Base-by-base conservation (phyloP, 2,329 filamentous ascomycete genomes). In the Penicillium fuscoglaucum region DNA sequence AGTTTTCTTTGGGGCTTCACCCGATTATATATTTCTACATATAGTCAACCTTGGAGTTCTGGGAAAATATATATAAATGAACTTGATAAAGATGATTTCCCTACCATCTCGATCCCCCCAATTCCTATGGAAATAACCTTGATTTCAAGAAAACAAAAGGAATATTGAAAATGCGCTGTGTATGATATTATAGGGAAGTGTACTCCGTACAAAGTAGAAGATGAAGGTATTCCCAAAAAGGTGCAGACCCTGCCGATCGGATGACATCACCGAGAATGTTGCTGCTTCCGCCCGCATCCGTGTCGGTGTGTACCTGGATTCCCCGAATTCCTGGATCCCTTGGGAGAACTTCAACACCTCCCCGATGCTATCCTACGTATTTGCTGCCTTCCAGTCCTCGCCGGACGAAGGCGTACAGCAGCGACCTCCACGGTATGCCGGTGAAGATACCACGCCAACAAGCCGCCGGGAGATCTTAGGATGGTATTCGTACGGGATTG, bases 401-500 rank as follows among this genome's bases (percentile, higher is more conserved):
- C 37, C 66, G 37, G 48, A 59, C 7, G 66, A 65, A 47, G 67
- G 59, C 29, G 57, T 60, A 52, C 67, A 61, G 41, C 66, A 67
- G 41, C 70, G 72, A 44, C 64, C 70, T 24, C 79, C 84, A 57
- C 82, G 84, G 55, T 96, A 96, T 74, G 80, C 81, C 9, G 91
- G 90, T 64, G 91, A 96, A 72, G 93, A 97, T 74, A 90, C 87
- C n/a, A 84, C 91, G 21, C 84, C 89, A 58, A 96, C 93, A 9
- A 93, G 88, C 72, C 77, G 76, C 63, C 91, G 89, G 72, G 93
- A 97, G 82, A 83, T 96, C 58, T 80, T 85, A 43, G 93, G 92
- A 67, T 97, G 93, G 90, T 97, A 96, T 75, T 87, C 88, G 70
- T 96, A 97, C 75, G 90, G 89, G 26, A 96, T 96, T 78, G 93